Base-by-base conservation (phyloP, 1,284 basidiomycete genomes). In the Entoloma clypeatum region DNA sequence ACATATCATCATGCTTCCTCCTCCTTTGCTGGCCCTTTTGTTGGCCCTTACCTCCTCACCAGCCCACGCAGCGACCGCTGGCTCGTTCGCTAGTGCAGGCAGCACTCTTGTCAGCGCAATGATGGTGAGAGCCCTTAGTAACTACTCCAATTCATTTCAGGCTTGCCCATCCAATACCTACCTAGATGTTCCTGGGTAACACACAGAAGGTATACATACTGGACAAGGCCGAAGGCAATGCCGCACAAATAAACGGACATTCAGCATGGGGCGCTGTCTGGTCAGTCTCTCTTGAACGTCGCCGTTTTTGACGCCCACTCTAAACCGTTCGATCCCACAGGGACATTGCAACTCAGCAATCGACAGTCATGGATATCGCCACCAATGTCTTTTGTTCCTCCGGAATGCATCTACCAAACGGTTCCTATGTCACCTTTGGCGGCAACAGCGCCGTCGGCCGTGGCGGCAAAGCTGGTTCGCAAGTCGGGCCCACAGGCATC, bases 341-440 rank as follows among this genome's bases (percentile, higher is more conserved):
- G 71, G 78, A 81, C 56, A 69, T 81, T 23, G 58, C 67, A 9
- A 63, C 74, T 1, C 74, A 73, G 45, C 59, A 69, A 5, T 65
- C 75, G 2, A 65, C 66, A 13, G 52, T 69, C 0, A 82, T 94
- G 84, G 82, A 86, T 43, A 73, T 95, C 29, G 52, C 63, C 39
- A 87, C 85, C 28, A 94, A 94, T 62, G 72, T 79, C 9, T 95
- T 95, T 68, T 93, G 86, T 55, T 77, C 86, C 9, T 85, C 83
- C 11, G 83, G 82, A 38, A 81, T 74, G 78, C 79, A 81, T 56
- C 59, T 80, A 1, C 79, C 79, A 1, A 81, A 82, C 39, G 79
- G 77, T 14, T 81, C 78, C 4, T 82, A 64, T 37, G 68, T 69
- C 24, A 80, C 81, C 2, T 76, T 83, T 48, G 85, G 80, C 45